Conservation (phyloP, 2,329 filamentous ascomycete species). For the Nakataea oryzae region DNA sequence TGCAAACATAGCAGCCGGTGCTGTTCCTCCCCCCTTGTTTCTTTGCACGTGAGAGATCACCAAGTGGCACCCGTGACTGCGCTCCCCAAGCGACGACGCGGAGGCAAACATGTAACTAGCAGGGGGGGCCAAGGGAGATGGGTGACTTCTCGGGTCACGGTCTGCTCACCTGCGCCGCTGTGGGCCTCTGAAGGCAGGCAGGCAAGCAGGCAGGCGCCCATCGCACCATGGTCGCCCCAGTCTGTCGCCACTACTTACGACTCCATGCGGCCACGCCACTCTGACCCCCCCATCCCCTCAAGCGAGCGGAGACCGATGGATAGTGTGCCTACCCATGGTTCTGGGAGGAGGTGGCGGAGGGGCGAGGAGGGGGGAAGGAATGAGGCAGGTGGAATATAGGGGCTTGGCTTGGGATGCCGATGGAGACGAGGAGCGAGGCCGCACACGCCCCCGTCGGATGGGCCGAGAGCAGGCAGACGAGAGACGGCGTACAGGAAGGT, state of each 20-base stretch:
- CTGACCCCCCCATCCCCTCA: too few relatives aligned
- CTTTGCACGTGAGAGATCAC: not conserved
- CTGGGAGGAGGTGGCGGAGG: too few relatives aligned
- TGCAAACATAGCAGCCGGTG: not conserved
- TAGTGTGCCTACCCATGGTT: not conserved
- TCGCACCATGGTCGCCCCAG: not conserved
- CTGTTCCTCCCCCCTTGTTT: not conserved
- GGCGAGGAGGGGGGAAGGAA: too few relatives aligned
- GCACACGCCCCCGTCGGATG: too few relatives aligned
- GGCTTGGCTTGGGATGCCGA: too few relatives aligned
- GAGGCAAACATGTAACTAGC: not conserved
- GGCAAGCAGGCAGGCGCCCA: not conserved
- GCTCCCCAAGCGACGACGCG: too few relatives aligned
- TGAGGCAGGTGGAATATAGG: too few relatives aligned
- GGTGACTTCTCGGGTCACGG: not conserved
- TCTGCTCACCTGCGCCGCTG: not conserved
- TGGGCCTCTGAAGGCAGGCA: too few relatives aligned
- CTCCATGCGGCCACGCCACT: not conserved
- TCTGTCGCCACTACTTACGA: too few relatives aligned
- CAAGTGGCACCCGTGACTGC: not conserved
- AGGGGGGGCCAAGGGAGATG: not conserved
- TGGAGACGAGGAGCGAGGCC: too few relatives aligned
- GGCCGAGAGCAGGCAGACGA: too few relatives aligned
- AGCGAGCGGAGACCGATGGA: not conserved
- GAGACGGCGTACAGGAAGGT: too few relatives aligned